A percentile compares a stretch with the other conserved stretches of the same genome.
These are phyloP conservation scores for Naegleria lovaniensis DNA, from an alignment of 208 protist species.

Conservation along the genomic window DNA sequence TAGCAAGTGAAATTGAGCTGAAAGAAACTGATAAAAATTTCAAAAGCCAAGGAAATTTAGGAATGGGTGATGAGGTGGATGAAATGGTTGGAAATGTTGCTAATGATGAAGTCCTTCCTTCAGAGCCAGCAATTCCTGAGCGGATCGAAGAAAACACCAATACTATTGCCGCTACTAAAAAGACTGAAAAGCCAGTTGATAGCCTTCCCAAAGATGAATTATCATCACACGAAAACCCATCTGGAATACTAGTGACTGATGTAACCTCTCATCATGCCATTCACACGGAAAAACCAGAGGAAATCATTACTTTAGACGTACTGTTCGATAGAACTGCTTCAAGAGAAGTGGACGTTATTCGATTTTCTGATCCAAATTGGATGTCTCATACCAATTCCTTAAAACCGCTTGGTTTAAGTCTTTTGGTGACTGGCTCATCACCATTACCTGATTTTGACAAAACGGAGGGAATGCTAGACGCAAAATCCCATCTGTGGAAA, in stretches of 20 bases:
- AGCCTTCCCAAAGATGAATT: background rate
- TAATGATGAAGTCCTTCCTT: background rate
- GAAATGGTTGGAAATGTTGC: background rate
- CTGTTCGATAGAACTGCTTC: background rate
- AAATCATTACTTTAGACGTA: background rate
- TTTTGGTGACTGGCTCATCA: background rate
- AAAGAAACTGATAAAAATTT: background rate
- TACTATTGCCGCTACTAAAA: background rate
- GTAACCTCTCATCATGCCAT: background rate
- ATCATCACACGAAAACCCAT: background rate
- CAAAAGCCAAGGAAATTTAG: background rate
- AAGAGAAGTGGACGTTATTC: background rate
- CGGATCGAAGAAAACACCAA: background rate
- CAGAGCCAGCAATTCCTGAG: background rate
- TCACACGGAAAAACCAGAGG: background rate
- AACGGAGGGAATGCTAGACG: conserved; percentile 18
- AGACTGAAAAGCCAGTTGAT: background rate
- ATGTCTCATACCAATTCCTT: background rate
- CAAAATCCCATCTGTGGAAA: conserved; percentile 31
- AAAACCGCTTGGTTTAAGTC: conserved; percentile 6
- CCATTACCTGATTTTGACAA: background rate
- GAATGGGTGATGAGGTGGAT: background rate
- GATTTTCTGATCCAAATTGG: conserved; percentile 10
- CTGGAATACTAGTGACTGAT: background rate
- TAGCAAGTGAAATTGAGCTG: background rate